Evolutionary conservation across 805 yeast genomes (phyloP), one percentile per base, ranked within the genome.

Genomic region (Tetrapisispora nanseiensis): DNA sequence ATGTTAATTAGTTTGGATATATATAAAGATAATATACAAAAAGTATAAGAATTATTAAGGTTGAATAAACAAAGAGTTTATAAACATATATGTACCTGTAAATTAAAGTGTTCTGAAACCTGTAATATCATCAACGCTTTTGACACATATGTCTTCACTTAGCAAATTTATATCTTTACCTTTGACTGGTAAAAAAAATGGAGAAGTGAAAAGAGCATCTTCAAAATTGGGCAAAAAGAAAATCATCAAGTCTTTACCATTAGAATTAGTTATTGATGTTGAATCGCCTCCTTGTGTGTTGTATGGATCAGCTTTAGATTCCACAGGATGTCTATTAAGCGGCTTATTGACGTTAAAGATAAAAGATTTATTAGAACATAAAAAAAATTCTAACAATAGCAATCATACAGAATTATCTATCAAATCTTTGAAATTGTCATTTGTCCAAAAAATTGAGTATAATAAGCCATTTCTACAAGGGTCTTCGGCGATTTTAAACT

Each of bases 261-360:
- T 74, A 30, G 67, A 71, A 27, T 62, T 85, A 10, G 55, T 77
- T 1, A 71, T 89, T 26, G 69, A 71, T 34, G 67, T 92, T 19
- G 99, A 92, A 57, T 80, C 94, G 2, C 97, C 97, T 1, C 98
- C 99, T 0, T 72, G 89, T 30, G 76, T 86, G 35, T 65, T 92
- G 42, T 90, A 84, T 56, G 98, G 98, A 0, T 63, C 72, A 0
- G 82, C 89, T 3, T 61, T 65, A 7, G 92, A 85, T 45, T 78
- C 92, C 1, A 72, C 95, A 0, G 98, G 99, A 1, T 82, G 95
- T 6, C 70, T 90, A 20, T 66, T 92, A 24, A 77, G 89, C 27
- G 99, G 98, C 0, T 67, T 86, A 7, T 65, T 92, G 39, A 72
- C 73, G 27, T 63, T 92, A 37, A 74, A 71, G 23, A 70, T 81